Conservation (phyloP, 2,329 filamentous ascomycete genomes). For the Monosporascus sp. region DNA sequence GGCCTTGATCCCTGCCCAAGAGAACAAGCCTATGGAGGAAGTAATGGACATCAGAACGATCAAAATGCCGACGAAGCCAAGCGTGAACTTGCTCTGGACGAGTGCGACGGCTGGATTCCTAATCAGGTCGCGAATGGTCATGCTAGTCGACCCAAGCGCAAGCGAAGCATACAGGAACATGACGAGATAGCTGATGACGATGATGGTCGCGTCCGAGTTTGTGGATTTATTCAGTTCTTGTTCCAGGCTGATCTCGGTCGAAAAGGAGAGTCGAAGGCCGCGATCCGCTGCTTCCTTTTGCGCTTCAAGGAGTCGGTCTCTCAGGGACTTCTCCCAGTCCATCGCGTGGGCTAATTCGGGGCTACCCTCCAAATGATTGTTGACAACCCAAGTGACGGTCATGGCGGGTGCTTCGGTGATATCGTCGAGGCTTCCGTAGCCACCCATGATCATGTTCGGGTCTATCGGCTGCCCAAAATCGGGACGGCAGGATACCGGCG, state of each 20-base stretch:
- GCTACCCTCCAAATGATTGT: slow-evolving; percentile 74
- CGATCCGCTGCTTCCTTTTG: slow-evolving; percentile 73
- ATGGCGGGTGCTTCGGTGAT: slow-evolving; percentile 72
- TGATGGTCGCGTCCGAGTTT: slow-evolving; percentile 96
- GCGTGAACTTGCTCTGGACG: slow-evolving; percentile 93
- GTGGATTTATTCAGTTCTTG: slow-evolving; percentile 96
- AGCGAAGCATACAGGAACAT: slow-evolving; percentile 98
- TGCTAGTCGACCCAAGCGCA: slow-evolving; percentile 80
- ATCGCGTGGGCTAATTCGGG: slow-evolving; percentile 67
- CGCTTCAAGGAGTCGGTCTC: slow-evolving; percentile 66
- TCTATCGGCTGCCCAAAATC: slow-evolving; percentile 85
- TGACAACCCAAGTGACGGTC: slow-evolving; percentile 91
- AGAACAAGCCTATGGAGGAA: slow-evolving; percentile 91
- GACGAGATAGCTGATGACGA: slow-evolving; percentile 93
- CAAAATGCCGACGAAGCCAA: slow-evolving; percentile 88
- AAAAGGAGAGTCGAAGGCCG: slow-evolving; percentile 87
- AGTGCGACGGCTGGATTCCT: slow-evolving; percentile 78
- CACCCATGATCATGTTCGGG: slow-evolving; percentile 79
- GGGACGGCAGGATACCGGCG: slow-evolving; percentile 80
- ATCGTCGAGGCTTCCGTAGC: slow-evolving; percentile 60
- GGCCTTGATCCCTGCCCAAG: slow-evolving; percentile 84
- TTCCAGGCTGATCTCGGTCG: slow-evolving; percentile 89
- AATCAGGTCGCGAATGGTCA: slow-evolving; percentile 71
- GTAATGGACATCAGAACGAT: slow-evolving; percentile 98
- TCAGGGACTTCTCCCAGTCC: slow-evolving; percentile 83